Conservation (phyloP, 768 basidiomycete species). For the Lactarius tabidus region DNA sequence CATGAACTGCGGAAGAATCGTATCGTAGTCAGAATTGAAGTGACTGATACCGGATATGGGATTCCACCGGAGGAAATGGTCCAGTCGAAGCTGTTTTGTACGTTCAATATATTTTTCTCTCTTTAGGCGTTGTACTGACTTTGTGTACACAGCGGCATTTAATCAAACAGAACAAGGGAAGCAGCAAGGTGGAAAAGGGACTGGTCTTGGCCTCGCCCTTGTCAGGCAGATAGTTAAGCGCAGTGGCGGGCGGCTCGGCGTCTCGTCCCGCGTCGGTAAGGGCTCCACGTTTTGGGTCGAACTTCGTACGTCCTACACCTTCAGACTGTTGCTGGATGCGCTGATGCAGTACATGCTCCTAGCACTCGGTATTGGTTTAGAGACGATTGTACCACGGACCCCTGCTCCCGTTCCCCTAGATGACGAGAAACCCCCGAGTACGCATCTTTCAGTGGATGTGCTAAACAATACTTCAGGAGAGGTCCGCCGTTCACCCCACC, state of each 20-base stretch:
- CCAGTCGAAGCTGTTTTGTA: constrained; percentile 68
- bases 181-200: constrained; percentile 58
- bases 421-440: neutral
- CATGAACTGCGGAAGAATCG: constrained; percentile 47
- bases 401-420: constrained; percentile 25
- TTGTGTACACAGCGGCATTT: constrained; percentile 50
- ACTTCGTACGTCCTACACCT: constrained; percentile 43
- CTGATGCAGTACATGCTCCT: neutral
- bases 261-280: constrained; percentile 43
- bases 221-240: constrained; percentile 52
- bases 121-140: neutral
- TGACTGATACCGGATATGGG: constrained; percentile 71
- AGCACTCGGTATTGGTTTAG: constrained; percentile 68
- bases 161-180: constrained; percentile 76
- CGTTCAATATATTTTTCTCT: constrained; percentile 28
- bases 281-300: constrained; percentile 92
- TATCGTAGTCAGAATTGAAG: constrained; percentile 82
- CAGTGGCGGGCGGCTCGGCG: constrained; percentile 45
- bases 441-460: constrained; percentile 2
- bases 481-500: neutral
- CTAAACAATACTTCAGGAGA: constrained; percentile 12
- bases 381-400: constrained; percentile 37
- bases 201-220: constrained; percentile 49
- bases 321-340: neutral
- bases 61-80: constrained; percentile 63